Base-by-base conservation (phyloP, 106 monocot species). In the Hemerocallis citrina region DNA sequence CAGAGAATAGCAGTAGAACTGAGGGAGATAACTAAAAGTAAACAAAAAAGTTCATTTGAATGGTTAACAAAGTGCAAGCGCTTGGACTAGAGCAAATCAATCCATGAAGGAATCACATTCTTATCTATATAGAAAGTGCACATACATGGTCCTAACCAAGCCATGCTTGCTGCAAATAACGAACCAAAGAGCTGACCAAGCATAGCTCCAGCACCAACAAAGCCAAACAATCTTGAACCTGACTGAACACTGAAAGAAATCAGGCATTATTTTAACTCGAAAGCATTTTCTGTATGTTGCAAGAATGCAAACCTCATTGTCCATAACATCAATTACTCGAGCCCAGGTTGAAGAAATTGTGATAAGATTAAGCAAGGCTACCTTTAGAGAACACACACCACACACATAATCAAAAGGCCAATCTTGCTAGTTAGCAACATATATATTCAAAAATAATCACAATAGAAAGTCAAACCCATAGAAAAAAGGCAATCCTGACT, bases 171-270 rank as follows among this genome's bases (percentile, higher is more conserved):
- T 50, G 95, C 95, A 77, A 90, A 96, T 21, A 96, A 64, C 42
- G 95, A 96, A 37, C 95, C 95, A 76, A 86, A 78, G 19, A 96
- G 83, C 66, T 96, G 95, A 7, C 95, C 95, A 72, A 90, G 73
- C 28, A 90, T 96, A 56, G 95, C 95, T 64, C 90, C 95, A 64
- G 95, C 95, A 81, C 95, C 95, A 68, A 96, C 71, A 67, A 96
- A 90, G 11, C 95, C 95, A 72, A 96, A 96, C 73, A 96, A 72
- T 96, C 95, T 90, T 60, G 90, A 87, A 87, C 95, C 95, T 86
- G 95, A 96, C 90, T 96, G 84, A 68, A 83, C 33, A 64, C 27
- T 34, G 65, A 71, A 52, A 72, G 30, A 36, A 59, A 70, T 76
- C 33, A 76, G 50, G 62, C 3, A 39, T 23, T 47, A 45, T 15